Conservation (phyloP, 164 flowering plant genomes). For the Vitis labrusca region DNA sequence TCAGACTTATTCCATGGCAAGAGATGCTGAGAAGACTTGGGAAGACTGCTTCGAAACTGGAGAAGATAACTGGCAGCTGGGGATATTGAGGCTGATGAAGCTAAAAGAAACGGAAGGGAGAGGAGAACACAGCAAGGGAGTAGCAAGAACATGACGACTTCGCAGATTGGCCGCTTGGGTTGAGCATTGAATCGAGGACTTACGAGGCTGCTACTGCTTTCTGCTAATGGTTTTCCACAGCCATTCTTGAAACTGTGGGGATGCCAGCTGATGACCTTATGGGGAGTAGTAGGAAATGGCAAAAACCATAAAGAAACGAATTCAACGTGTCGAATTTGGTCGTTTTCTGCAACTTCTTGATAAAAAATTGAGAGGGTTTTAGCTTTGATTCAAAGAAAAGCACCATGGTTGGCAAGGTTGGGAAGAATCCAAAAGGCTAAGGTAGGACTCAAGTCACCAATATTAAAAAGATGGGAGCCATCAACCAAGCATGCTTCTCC, state of each 20-base stretch:
- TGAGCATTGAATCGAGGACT: too few species aligned
- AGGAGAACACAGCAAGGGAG: constrained; percentile 1
- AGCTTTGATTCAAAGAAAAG: constrained; percentile 3
- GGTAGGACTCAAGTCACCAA: too few species aligned
- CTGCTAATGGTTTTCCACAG: too few species aligned
- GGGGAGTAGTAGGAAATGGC: not conserved
- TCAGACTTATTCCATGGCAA: constrained; percentile 19
- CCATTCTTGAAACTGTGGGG: too few species aligned
- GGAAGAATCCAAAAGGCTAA: too few species aligned
- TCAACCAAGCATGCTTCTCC: too few species aligned
- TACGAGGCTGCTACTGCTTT: too few species aligned
- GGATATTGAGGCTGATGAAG: not conserved
- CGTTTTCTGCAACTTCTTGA: not conserved
- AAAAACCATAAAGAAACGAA: too few species aligned
- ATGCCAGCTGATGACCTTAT: not conserved
- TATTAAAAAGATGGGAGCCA: too few species aligned
- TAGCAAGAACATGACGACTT: not conserved
- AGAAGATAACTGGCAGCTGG: constrained; percentile 16
- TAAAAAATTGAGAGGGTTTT: not conserved
- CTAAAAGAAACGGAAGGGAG: not conserved
- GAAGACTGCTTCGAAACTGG: constrained; percentile 19
- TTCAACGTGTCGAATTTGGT: not conserved
- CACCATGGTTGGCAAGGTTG: too few species aligned
- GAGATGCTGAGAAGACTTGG: constrained; percentile 6
- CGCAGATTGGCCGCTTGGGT: too few species aligned